phyloP scores from a whole-genome alignment of 495 filamentous ascomycete species.

The Penicillium samsonianum region DNA sequence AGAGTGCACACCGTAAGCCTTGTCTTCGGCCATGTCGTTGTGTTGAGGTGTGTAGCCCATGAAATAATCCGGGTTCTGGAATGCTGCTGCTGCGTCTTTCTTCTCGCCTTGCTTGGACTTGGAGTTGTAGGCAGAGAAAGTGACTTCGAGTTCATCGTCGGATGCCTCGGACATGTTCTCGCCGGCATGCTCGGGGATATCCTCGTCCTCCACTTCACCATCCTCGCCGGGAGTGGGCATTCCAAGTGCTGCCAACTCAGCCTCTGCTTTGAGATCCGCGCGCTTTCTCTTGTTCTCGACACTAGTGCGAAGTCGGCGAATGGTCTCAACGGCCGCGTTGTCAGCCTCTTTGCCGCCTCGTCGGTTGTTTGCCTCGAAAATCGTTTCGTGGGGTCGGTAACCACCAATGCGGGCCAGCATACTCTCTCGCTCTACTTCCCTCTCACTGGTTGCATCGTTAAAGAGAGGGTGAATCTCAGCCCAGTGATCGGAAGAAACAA shows the following conservation, averaged over 20 bases:
- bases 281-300: slow-evolving; percentile 48
- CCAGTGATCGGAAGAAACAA: slow-evolving; percentile 68
- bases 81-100: slow-evolving; percentile 49
- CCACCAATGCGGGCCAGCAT: slow-evolving; percentile 85
- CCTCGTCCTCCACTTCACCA: slow-evolving; percentile 37
- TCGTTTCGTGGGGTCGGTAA: slow-evolving; percentile 86
- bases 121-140: slow-evolving; percentile 64
- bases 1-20: slow-evolving; percentile 88
- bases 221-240: slow-evolving; percentile 30
- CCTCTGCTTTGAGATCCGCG: slow-evolving; percentile 33
- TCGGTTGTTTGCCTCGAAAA: slow-evolving; percentile 86
- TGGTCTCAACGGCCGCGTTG: slow-evolving; percentile 74
- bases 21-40: slow-evolving; percentile 78
- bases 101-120: slow-evolving; percentile 25
- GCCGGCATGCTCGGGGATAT: slow-evolving; percentile 40
- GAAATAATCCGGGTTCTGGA: slow-evolving; percentile 85
- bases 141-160: slow-evolving; percentile 78
- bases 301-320: slow-evolving; percentile 65
- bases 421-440: slow-evolving; percentile 70
- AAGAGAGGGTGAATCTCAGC: slow-evolving; percentile 74
- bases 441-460: slow-evolving; percentile 59
- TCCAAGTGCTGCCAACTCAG: slow-evolving; percentile 31
- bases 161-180: slow-evolving; percentile 69
- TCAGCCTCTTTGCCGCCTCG: slow-evolving; percentile 55
- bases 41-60: slow-evolving; percentile 89